Percentiles rank a stretch among this genome's conserved stretches.
These are phyloP conservation scores for Uronychia binucleata DNA, from an alignment of 73 alveolate genomes.

Conservation along the genomic window DNA sequence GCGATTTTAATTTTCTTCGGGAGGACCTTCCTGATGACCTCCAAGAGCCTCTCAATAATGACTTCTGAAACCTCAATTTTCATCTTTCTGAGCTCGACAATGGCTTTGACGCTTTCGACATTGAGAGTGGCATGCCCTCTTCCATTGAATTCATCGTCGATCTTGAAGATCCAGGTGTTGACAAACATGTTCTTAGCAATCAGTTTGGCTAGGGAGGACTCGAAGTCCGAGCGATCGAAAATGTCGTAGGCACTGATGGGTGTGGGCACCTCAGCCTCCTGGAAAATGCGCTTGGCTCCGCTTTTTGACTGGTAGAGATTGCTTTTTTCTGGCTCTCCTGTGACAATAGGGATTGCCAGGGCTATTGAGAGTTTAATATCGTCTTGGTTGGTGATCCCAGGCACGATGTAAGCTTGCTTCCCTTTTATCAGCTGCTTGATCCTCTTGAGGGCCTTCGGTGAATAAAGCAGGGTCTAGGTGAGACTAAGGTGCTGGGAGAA, in stretches of 20 bases:
- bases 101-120: constrained; percentile 60
- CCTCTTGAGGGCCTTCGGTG: constrained; percentile 71
- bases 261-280: constrained; percentile 65
- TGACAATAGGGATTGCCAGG: constrained; percentile 62
- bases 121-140: constrained; percentile 73
- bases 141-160: constrained; percentile 74
- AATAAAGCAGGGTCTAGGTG: constrained; percentile 53
- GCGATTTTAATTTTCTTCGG: constrained; percentile 66
- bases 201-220: constrained; percentile 53
- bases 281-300: constrained; percentile 66
- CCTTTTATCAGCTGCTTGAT: constrained; percentile 52
- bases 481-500: constrained; percentile 54
- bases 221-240: constrained; percentile 55
- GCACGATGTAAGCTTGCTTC: constrained; percentile 65
- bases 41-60: constrained; percentile 53
- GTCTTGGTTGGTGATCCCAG: constrained; percentile 53
- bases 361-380: constrained; percentile 63
- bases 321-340: constrained; percentile 65
- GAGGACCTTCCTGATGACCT: constrained; percentile 52
- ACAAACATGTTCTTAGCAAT: constrained; percentile 60
- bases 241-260: constrained; percentile 76
- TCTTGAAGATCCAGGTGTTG: constrained; percentile 69
- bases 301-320: constrained; percentile 56
- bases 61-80: constrained; percentile 58
- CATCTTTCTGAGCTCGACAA: constrained; percentile 60